Evolutionary conservation across 371 early-diverging fungal species (phyloP).

Genomic region (Aphelidium insulamus): DNA sequence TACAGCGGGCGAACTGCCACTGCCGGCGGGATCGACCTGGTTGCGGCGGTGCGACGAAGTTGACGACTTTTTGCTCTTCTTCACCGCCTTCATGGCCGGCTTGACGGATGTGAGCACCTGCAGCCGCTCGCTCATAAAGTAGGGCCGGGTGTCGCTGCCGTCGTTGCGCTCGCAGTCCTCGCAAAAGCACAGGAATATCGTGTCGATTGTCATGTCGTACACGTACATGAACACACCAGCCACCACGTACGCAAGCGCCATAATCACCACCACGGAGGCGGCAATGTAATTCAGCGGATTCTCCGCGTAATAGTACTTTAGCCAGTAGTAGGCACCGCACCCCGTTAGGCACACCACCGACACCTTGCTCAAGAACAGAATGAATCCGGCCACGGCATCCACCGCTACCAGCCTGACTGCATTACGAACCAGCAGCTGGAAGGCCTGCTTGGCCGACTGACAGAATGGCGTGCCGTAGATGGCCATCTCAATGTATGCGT

Average conservation of each 20-base stretch:
- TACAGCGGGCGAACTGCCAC: too few relatives aligned
- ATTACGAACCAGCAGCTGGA: slow-evolving; percentile 4
- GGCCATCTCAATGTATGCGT: slow-evolving; percentile 28
- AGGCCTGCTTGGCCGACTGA: slow-evolving; percentile 13
- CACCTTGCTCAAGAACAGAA: slow-evolving; percentile 1
- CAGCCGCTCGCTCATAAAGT: slow-evolving; percentile 13
- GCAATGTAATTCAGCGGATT: neutral
- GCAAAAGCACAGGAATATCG: slow-evolving; percentile 24
- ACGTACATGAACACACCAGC: slow-evolving; percentile 15
- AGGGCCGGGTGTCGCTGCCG: slow-evolving; percentile 15
- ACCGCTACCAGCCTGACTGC: slow-evolving; percentile 4
- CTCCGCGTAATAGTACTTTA: neutral
- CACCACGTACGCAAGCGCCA: slow-evolving; percentile 10
- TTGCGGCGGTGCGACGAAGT: too few relatives aligned
- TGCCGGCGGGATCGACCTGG: too few relatives aligned
- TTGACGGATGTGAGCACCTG: slow-evolving; percentile 3
- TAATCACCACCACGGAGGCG: neutral
- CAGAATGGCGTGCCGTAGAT: slow-evolving; percentile 21
- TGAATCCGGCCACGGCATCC: slow-evolving; percentile 4
- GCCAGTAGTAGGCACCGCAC: neutral
- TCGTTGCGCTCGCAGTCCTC: slow-evolving; percentile 26
- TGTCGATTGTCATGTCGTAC: slow-evolving; percentile 19
- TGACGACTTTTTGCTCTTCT: too few relatives aligned
- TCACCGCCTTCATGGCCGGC: too few relatives aligned
- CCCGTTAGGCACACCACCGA: neutral